These are phyloP conservation scores for Sporisorium exsertum DNA, from an alignment of 1,284 basidiomycete genomes.

Conservation along the genomic window DNA sequence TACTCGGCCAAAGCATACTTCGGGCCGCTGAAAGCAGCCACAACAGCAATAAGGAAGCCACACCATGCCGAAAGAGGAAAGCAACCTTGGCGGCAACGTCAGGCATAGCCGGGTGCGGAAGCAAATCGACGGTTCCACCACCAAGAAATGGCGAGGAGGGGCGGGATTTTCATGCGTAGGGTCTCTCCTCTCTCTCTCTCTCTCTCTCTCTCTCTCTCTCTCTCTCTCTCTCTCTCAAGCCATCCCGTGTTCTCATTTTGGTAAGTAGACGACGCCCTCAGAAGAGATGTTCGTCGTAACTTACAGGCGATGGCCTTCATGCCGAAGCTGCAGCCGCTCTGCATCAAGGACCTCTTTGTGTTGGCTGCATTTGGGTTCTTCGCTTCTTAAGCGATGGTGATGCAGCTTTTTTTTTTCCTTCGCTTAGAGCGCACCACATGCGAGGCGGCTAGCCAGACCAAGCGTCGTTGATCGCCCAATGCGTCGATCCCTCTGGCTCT, in stretches of 20 bases:
- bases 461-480: not conserved
- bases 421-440: constrained; percentile 10
- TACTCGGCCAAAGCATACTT: not conserved
- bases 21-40: not conserved
- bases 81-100: not conserved
- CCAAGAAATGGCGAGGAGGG: not conserved
- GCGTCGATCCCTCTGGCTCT: constrained; percentile 1
- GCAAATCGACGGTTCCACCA: not conserved
- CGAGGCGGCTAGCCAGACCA: not conserved
- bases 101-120: not conserved
- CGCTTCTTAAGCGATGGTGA: constrained; percentile 3
- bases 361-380: not conserved
- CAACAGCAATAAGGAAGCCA: not conserved
- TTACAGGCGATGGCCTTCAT: too few species aligned
- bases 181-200: not conserved
- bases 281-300: too few species aligned
- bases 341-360: not conserved
- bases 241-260: not conserved
- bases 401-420: not conserved
- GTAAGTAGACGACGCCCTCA: too few species aligned
- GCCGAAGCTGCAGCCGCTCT: too few species aligned
- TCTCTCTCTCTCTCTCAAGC: not conserved
- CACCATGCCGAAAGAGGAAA: not conserved
- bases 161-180: not conserved
- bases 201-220: too few species aligned